These are phyloP conservation scores for Colletotrichum coccodes DNA, from an alignment of 2,329 filamentous ascomycete species.

Conservation along the genomic window DNA sequence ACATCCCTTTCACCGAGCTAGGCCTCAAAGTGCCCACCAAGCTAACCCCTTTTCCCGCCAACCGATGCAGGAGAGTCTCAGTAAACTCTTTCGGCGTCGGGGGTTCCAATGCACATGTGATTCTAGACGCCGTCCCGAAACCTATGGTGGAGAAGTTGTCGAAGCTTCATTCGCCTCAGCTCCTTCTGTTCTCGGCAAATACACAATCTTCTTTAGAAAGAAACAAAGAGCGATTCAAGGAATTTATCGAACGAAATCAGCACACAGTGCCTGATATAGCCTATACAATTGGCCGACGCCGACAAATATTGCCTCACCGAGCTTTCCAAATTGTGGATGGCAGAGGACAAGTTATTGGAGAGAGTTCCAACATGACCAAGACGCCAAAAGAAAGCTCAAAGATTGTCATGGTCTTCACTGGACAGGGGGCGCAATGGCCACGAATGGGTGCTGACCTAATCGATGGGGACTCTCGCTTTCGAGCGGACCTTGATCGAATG, in stretches of 20 bases:
- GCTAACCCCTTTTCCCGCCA: conserved; percentile 41
- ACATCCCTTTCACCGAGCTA: not conserved
- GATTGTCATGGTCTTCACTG: conserved; percentile 48
- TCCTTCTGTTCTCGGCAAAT: not conserved
- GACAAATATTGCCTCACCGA: conserved; percentile 28
- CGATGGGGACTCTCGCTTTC: conserved; percentile 2
- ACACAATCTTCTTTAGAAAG: not conserved
- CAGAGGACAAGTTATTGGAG: not conserved
- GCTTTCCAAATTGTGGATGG: conserved; percentile 17
- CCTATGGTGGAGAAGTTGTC: not conserved
- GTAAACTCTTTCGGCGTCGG: conserved; percentile 47
- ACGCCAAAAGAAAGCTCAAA: conserved; percentile 38
- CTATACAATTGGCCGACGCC: conserved; percentile 29
- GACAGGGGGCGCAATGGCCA: conserved; percentile 56
- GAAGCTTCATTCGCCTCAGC: not conserved
- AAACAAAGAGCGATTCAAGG: not conserved
- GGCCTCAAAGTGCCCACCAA: conserved; percentile 41
- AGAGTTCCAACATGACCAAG: conserved; percentile 31
- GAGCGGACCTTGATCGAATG: conserved; percentile 20
- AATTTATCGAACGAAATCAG: not conserved
- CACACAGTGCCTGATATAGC: conserved; percentile 26
- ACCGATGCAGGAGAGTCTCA: conserved; percentile 35
- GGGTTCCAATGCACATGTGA: conserved; percentile 46
- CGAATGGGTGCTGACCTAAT: conserved; percentile 49
- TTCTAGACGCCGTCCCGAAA: not conserved